A percentile compares a stretch with the other conserved stretches of the same genome.
Conservation (phyloP, 2,329 filamentous ascomycete genomes). For the Exophiala calicioides region DNA sequence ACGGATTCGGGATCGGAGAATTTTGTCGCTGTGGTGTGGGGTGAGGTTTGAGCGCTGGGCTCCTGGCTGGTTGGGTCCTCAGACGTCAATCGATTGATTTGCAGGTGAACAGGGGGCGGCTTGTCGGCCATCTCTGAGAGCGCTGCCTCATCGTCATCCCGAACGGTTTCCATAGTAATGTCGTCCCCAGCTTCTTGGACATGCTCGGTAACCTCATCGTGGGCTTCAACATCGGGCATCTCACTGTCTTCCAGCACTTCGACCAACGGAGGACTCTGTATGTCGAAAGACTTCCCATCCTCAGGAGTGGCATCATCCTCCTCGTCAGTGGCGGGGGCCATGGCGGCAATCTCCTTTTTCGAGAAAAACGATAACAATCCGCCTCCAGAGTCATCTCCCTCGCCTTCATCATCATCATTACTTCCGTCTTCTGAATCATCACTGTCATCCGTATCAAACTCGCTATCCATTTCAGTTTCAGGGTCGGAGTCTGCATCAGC, state of each 20-base stretch:
- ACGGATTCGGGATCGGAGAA: conserved; percentile 48
- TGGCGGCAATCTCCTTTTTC: conserved; percentile 39
- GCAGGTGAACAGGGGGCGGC: conserved; percentile 1
- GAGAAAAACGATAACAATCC: conserved; percentile 52
- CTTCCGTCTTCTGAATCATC: conserved; percentile 49
- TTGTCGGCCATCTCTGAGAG: conserved; percentile 11
- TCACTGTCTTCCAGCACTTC: conserved; percentile 31
- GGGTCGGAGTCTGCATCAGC: conserved; percentile 34
- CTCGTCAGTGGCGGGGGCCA: conserved; percentile 27
- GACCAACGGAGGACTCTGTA: conserved; percentile 8
- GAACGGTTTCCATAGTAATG: not conserved
- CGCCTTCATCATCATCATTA: conserved; percentile 50
- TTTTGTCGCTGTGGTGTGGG: conserved; percentile 46
- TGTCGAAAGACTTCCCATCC: conserved; percentile 27
- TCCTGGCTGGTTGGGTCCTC: conserved; percentile 20
- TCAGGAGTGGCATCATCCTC: conserved; percentile 41
- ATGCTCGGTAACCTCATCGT: conserved; percentile 15
- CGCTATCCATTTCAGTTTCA: conserved; percentile 48
- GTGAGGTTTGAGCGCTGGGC: conserved; percentile 45
- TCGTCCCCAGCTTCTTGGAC: not conserved
- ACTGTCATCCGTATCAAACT: conserved; percentile 49
- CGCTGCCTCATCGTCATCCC: too few species aligned
- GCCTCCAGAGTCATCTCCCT: conserved; percentile 42
- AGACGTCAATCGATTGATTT: conserved; percentile 3
- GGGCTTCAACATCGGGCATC: conserved; percentile 33